Base-by-base conservation (phyloP, 2,329 filamentous ascomycete species). In the Alternaria arbusti region DNA sequence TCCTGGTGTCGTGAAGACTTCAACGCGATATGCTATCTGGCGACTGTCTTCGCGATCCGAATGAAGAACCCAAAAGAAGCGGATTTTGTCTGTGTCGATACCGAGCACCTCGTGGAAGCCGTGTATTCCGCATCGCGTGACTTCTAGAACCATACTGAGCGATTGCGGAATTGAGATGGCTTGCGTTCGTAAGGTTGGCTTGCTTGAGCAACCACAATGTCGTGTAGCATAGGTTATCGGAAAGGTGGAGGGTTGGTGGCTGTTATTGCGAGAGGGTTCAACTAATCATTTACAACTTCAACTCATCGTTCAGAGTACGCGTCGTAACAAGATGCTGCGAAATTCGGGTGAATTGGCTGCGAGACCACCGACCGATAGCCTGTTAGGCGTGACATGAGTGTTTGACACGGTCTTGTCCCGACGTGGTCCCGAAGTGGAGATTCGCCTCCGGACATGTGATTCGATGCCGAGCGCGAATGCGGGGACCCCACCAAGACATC, bases 41-140 rank as follows among this genome's bases (percentile, higher is more conserved):
- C 28, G 15, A 4, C 71, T 69, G 65, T 78, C 65, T 57, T 79
- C 75, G 22, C 73, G 61, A 3, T 73, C 63, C 10, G 74, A 72
- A 9, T 75, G 55, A 2, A 81, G 65, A 6, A 69, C 70, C 79
- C 79, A 82, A 57, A 70, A 79, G 57, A 82, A 73, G 28, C 76
- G 75, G 12, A 82, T 68, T 46, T 78, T 71, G 47, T 82, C 78
- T 5, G 75, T 71, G 57, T 82, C 80, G 57, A 82, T 80, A 5
- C 81, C 80, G 8, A 81, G 64, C 3, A 74, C 71, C 67, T 82
- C 80, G 44, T 78, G 73, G 55, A 80, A 82, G 55, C 75, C 78
- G 55, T 82, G 79, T 17, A 82, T 81, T 22, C 80, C 80, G 58
- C 78, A 81, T 15, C 67, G 66, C 20, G 65, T 66, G 20, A 82